These are phyloP conservation scores for Violaceomyces palustris DNA, from an alignment of 1,284 basidiomycete genomes.

Conservation along the genomic window DNA sequence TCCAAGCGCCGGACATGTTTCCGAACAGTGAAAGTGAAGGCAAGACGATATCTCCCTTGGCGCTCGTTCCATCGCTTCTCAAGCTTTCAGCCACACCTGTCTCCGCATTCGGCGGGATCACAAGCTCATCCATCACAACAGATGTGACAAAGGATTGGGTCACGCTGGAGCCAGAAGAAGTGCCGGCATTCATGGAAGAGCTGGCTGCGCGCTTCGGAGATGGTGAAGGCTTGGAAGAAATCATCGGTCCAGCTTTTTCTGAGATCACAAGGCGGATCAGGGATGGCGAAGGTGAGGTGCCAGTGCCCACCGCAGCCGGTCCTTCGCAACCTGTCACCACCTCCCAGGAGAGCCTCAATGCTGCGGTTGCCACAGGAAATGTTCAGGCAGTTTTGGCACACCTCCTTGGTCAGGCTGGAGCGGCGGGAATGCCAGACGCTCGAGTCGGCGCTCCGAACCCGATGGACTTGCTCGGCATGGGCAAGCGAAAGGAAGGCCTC, in stretches of 20 bases:
- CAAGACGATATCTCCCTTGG: constrained; percentile 57
- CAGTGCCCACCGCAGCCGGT: neutral
- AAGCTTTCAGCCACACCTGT: constrained; percentile 51
- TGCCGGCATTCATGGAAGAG: constrained; percentile 56
- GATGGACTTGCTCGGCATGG: neutral
- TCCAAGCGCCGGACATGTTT: constrained; percentile 89
- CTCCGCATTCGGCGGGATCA: constrained; percentile 28
- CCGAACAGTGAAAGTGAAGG: constrained; percentile 55
- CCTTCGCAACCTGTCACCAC: constrained; percentile 9
- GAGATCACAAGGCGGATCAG: constrained; percentile 42
- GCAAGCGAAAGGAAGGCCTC: constrained; percentile 33
- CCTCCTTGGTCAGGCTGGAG: constrained; percentile 21
- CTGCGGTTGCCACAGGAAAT: constrained; percentile 27
- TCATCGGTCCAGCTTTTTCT: constrained; percentile 54
- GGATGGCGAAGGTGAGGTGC: constrained; percentile 19
- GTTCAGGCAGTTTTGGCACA: constrained; percentile 41
- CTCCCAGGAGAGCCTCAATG: constrained; percentile 13
- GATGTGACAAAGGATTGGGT: constrained; percentile 32
- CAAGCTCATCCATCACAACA: constrained; percentile 6
- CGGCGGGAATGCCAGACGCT: constrained; percentile 18
- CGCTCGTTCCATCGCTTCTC: constrained; percentile 58
- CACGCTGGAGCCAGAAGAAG: constrained; percentile 52
- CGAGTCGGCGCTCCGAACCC: neutral
- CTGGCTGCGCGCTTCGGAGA: constrained; percentile 54
- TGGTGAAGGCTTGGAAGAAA: constrained; percentile 54